Base-by-base conservation (phyloP, 2,329 filamentous ascomycete genomes). In the Diaporthe ampelina region DNA sequence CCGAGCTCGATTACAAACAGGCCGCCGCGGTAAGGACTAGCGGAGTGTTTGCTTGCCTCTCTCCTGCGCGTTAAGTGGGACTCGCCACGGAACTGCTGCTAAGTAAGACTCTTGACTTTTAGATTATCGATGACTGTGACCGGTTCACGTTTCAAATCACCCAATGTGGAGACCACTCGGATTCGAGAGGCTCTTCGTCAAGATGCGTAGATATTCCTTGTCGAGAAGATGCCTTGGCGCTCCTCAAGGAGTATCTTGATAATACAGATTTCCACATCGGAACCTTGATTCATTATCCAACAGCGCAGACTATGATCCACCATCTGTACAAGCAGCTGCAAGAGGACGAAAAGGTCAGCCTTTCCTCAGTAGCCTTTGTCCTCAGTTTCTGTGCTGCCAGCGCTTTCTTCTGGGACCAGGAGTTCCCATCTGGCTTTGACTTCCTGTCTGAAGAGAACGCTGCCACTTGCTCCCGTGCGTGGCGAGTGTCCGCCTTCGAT, bases 401-500 rank as follows among this genome's bases (percentile, higher is more conserved):
- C 17, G 80, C 81, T 26, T 81, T 80, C 59, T 81, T 81, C 68
- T 82, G 76, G 75, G 75, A 76, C 56, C 32, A 61, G 3, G 61
- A 69, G 26, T 48, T 26, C 21, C 48, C 72, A 7, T 24, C 57
- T 4, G 21, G 24, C 5, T 63, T 43, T 29, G 54, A 73, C 15
- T 80, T 80, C 57, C 35, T 52, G 26, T 77, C 78, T 0, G 73
- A 73, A 4, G 75, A 79, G 17, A 63, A 74, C 7, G 79, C 79
- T 24, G 72, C 73, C 7, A 65, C 48, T 17, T 70, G 63, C 67
- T 72, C 74, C 9, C 63, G 40, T 15, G 40, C 74, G 35, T 86
- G 84, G 84, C 75, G 81, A 40, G 81, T 82, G 35, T 78, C 81
- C 0, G 79, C 82, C 1, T 77, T 84, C 26, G 80, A 83, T 45